These are phyloP conservation scores for Amphichorda felina DNA, from an alignment of 2,329 filamentous ascomycete species.

Conservation along the genomic window DNA sequence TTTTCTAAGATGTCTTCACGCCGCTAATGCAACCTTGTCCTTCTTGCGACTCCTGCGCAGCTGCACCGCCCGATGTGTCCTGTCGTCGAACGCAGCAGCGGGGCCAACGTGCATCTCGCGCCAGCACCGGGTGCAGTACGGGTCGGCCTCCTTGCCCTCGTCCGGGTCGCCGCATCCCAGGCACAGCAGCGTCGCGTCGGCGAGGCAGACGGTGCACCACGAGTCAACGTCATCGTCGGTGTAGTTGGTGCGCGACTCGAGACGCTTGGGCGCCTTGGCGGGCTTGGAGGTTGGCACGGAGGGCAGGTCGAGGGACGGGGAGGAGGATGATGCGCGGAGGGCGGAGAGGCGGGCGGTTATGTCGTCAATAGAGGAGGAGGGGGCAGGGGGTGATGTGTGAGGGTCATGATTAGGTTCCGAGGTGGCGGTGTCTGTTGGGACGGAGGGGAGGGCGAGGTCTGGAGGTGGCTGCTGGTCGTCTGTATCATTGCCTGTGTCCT, in stretches of 20 bases:
- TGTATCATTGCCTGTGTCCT: slow-evolving; percentile 3
- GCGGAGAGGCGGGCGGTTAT: slow-evolving; percentile 41
- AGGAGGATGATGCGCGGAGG: slow-evolving; percentile 23
- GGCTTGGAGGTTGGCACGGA: slow-evolving; percentile 38
- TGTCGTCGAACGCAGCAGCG: slow-evolving; percentile 57
- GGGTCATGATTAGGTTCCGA: too few relatives aligned
- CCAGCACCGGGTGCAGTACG: slow-evolving; percentile 73
- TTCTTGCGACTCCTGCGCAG: slow-evolving; percentile 29
- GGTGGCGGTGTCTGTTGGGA: slow-evolving; percentile 27
- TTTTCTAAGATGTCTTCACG: too few relatives aligned
- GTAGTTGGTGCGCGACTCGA: slow-evolving; percentile 29
- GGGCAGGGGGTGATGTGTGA: slow-evolving; percentile 10
- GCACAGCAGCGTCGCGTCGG: slow-evolving; percentile 64
- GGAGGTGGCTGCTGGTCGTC: slow-evolving; percentile 6
- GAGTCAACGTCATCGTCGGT: slow-evolving; percentile 61
- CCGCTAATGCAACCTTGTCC: slow-evolving; percentile 23
- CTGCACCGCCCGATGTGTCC: slow-evolving; percentile 54
- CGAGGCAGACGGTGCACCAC: slow-evolving; percentile 77
- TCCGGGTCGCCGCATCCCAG: slow-evolving; percentile 59
- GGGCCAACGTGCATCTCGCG: slow-evolving; percentile 65
- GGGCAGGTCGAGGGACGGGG: slow-evolving; percentile 28
- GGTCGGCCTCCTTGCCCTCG: slow-evolving; percentile 31
- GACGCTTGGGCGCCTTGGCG: slow-evolving; percentile 24
- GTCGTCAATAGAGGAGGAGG: slow-evolving; percentile 18
- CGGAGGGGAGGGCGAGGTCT: slow-evolving; percentile 29